Percentiles rank a stretch among this genome's conserved stretches.
phyloP scores from a whole-genome alignment of 2,329 filamentous ascomycete genomes.

The Truncatella angustata region DNA sequence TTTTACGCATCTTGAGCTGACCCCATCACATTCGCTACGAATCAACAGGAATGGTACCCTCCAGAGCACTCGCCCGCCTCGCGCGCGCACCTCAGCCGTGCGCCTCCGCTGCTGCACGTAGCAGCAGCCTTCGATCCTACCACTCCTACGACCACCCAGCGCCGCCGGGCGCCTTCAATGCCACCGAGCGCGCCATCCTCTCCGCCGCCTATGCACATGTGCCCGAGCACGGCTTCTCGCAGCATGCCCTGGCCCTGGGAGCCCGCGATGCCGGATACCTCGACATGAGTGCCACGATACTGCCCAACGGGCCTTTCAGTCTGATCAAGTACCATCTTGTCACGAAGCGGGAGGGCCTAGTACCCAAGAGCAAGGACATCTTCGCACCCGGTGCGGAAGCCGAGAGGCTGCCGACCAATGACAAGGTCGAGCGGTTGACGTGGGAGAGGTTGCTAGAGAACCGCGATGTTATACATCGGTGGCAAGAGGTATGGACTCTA shows the following conservation, averaged over 20 bases:
- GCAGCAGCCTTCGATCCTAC: constrained; percentile 42
- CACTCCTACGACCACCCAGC: constrained; percentile 72
- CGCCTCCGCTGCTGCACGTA: no score
- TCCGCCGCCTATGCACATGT: constrained; percentile 77
- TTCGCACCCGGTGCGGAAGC: constrained; percentile 33
- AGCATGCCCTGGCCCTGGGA: constrained; percentile 69
- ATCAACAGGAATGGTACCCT: constrained; percentile 2
- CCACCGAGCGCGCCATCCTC: constrained; percentile 73
- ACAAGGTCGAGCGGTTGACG: constrained; percentile 68
- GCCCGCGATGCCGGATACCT: constrained; percentile 83
- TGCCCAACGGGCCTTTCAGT: constrained; percentile 77
- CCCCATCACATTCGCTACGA: background rate
- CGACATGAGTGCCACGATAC: constrained; percentile 79
- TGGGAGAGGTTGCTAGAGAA: constrained; percentile 80
- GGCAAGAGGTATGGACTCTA: constrained; percentile 83
- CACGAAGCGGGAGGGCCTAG: constrained; percentile 62
- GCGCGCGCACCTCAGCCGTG: background rate
- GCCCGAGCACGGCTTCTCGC: constrained; percentile 79
- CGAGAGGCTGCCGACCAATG: constrained; percentile 45
- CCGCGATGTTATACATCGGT: constrained; percentile 66
- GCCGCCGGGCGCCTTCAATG: constrained; percentile 60
- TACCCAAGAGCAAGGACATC: constrained; percentile 34
- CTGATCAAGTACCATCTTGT: constrained; percentile 77
- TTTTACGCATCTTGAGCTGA: background rate
- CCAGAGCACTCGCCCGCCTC: constrained; percentile 4